Percentiles rank a stretch among this genome's conserved stretches.
phyloP scores from a whole-genome alignment of 2,329 filamentous ascomycete genomes.

The Nemania abortiva region DNA sequence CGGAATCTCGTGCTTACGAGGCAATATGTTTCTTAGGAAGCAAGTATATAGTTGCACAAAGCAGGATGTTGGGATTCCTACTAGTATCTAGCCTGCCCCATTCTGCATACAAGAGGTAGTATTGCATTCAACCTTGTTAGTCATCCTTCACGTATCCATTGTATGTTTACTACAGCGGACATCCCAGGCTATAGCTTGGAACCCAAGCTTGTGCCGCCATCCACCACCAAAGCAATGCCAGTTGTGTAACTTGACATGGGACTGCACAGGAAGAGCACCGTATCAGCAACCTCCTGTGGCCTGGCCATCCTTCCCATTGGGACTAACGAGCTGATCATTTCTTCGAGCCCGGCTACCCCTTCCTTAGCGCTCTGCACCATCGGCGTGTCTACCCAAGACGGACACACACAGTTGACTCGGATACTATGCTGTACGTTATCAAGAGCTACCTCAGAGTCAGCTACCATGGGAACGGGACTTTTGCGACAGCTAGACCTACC shows the following conservation, averaged over 20 bases:
- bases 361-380: conserved; percentile 18
- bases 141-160: no score
- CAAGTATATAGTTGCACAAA: no score
- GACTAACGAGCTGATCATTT: neutral
- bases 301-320: conserved; percentile 2
- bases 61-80: no score
- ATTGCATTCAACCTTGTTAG: neutral
- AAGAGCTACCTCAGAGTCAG: neutral
- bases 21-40: no score
- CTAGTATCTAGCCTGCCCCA: no score
- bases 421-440: conserved; percentile 22
- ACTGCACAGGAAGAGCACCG: conserved; percentile 11
- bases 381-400: conserved; percentile 38
- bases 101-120: no score
- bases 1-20: no score
- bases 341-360: neutral
- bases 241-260: conserved; percentile 8
- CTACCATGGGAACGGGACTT: neutral
- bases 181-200: no score
- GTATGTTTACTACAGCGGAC: no score
- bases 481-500: conserved; percentile 18
- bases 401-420: conserved; percentile 41
- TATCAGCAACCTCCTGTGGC: conserved; percentile 16
- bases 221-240: conserved; percentile 1
- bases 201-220: conserved; percentile 11